These are phyloP conservation scores for Pterocarpus macrocarpus DNA, from an alignment of 306 rosid species.

Conservation along the genomic window DNA sequence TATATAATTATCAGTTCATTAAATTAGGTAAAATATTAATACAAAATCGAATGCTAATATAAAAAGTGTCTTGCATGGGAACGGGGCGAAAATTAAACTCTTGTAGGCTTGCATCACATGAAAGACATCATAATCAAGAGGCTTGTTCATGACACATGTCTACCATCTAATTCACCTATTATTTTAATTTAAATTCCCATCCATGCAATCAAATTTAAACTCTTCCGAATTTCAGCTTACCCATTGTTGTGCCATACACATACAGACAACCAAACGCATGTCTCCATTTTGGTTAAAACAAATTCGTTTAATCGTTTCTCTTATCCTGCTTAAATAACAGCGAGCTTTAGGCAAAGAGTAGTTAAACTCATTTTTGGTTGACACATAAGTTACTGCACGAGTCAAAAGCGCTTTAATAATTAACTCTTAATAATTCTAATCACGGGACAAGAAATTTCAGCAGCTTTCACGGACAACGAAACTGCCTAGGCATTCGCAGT, in stretches of 20 bases:
- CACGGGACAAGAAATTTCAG: background rate
- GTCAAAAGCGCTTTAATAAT: background rate
- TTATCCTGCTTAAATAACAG: background rate
- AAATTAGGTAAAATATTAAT: background rate
- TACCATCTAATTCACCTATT: background rate
- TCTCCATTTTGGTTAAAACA: background rate
- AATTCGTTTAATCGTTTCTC: background rate
- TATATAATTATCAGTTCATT: too few relatives aligned
- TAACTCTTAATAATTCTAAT: background rate
- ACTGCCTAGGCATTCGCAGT: slow-evolving; percentile 14
- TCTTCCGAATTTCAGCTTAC: background rate
- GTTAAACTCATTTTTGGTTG: background rate
- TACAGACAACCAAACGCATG: background rate
- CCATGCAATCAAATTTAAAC: background rate
- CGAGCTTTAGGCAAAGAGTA: background rate
- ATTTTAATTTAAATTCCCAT: background rate
- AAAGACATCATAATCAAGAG: background rate
- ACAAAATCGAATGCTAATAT: background rate
- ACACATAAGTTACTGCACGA: background rate
- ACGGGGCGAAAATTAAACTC: background rate
- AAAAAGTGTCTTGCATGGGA: background rate
- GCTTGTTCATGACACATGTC: background rate
- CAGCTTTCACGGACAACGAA: slow-evolving; percentile 27
- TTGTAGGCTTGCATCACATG: background rate
- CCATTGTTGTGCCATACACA: background rate